Base-by-base conservation (phyloP, 805 yeast species). In the Millerago galiae region DNA sequence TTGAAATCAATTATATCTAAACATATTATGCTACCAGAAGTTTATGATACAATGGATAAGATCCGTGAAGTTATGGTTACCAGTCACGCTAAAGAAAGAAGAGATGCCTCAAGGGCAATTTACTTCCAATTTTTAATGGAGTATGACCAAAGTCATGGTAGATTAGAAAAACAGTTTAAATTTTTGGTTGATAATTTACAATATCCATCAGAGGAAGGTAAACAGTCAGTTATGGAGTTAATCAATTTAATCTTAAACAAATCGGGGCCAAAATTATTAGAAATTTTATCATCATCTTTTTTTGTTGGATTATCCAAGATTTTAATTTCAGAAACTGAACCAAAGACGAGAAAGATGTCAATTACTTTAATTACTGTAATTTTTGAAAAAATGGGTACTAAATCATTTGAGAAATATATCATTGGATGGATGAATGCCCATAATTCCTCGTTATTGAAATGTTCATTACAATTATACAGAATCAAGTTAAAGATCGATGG, bases 181-280 rank as follows among this genome's bases (percentile, higher is more conserved):
- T 80, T 83, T 57, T 69, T 93, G 61, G 84, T 90, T 8, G 77
- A 77, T 42, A 93, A 93, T 59, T 66, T 93, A 49, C 73, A 79
- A 18, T 93, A 93, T 58, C 90, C 95, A 5, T 80, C 95, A 4
- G 84, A 84, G 44, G 72, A 77, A 34, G 99, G 99, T 40, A 72
- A 97, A 40, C 82, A 83, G 50, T 86, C 97, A 0, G 95, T 88
- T 3, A 76, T 93, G 85, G 98, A 93, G 54, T 68, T 91, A 54
- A 68, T 91, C 37, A 83, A 82, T 53, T 66, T 79, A 50, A 71
- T 93, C 42, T 68, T 91, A 14, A 68, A 71, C 35, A 87, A 84
- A 55, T 73, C 89, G 2, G 76, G 81, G 3, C 61, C 68, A 8
- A 81, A 77, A 2, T 61, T 86, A 35, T 54, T 86, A 18, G 65